Evolutionary conservation across 768 basidiomycete genomes (phyloP).

Genomic region (Boletus subcaerulescens): DNA sequence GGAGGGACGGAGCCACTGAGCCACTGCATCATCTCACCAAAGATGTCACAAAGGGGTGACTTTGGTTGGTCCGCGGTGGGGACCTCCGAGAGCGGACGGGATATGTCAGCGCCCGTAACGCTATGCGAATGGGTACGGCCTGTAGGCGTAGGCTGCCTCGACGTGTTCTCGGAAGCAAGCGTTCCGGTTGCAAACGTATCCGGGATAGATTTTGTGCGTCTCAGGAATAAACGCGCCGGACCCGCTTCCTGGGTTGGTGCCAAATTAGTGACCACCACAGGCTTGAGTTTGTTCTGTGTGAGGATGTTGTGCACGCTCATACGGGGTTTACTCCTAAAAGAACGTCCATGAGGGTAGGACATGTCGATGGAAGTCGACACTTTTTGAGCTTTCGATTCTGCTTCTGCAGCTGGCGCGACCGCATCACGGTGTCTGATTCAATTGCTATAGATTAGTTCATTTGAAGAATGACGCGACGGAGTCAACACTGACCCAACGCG

Average conservation of each 20-base stretch:
- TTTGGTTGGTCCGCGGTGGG: slow-evolving; percentile 28
- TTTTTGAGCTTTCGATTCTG: slow-evolving; percentile 39
- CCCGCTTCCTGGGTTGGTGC: slow-evolving; percentile 32
- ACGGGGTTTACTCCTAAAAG: slow-evolving; percentile 53
- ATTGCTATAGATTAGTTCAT: not conserved
- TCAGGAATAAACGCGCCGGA: slow-evolving; percentile 47
- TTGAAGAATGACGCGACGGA: not conserved
- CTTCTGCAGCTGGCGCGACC: slow-evolving; percentile 58
- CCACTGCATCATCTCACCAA: slow-evolving; percentile 69
- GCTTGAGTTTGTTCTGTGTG: slow-evolving; percentile 49
- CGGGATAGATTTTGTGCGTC: slow-evolving; percentile 76
- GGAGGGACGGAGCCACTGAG: slow-evolving; percentile 31
- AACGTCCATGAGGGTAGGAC: slow-evolving; percentile 36
- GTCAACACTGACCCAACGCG: slow-evolving; percentile 64
- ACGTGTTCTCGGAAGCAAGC: slow-evolving; percentile 32
- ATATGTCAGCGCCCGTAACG: slow-evolving; percentile 68
- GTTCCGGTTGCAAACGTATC: slow-evolving; percentile 39
- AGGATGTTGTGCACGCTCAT: slow-evolving; percentile 66
- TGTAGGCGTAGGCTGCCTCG: slow-evolving; percentile 29
- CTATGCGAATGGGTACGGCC: slow-evolving; percentile 76
- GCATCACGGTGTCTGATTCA: slow-evolving; percentile 54
- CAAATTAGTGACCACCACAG: slow-evolving; percentile 19
- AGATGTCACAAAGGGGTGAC: slow-evolving; percentile 47
- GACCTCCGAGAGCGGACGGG: slow-evolving; percentile 35
- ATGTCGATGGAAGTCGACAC: slow-evolving; percentile 30